phyloP scores from a whole-genome alignment of 2,329 filamentous ascomycete genomes.

The Cytospora mali region DNA sequence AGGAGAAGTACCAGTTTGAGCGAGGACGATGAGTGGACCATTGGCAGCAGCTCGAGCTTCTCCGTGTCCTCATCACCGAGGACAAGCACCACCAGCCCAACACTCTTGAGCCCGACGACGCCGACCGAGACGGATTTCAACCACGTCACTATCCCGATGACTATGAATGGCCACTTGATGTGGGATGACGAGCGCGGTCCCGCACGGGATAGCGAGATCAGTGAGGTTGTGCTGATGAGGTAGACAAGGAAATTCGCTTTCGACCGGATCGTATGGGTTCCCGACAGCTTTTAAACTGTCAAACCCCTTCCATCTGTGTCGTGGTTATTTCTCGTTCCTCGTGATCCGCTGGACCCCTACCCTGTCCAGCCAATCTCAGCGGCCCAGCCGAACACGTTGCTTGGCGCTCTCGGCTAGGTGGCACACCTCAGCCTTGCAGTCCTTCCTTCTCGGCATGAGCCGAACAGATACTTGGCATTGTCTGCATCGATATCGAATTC shows the following conservation, averaged over 20 bases:
- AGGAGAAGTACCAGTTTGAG: slow-evolving; percentile 38
- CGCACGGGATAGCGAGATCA: slow-evolving; percentile 46
- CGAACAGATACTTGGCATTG: background rate
- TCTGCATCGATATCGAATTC: background rate
- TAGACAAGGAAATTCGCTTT: slow-evolving; percentile 31
- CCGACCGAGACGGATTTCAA: slow-evolving; percentile 45
- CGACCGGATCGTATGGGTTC: background rate
- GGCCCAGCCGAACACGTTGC: slow-evolving; percentile 7
- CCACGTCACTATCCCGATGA: slow-evolving; percentile 30
- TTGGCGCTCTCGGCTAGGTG: slow-evolving; percentile 12
- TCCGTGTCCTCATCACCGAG: slow-evolving; percentile 41
- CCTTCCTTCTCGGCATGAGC: slow-evolving; percentile 3
- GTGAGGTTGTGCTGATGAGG: slow-evolving; percentile 48
- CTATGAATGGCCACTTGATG: slow-evolving; percentile 28
- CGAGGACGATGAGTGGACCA: slow-evolving; percentile 86
- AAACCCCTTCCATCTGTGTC: background rate
- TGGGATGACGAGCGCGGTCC: slow-evolving; percentile 43
- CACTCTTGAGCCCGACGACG: slow-evolving; percentile 52
- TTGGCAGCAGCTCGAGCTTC: slow-evolving; percentile 79
- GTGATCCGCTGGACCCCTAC: slow-evolving; percentile 3
- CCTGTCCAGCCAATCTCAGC: slow-evolving; percentile 43
- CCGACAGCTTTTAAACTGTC: background rate
- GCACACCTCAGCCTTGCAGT: slow-evolving; percentile 2
- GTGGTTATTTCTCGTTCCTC: background rate
- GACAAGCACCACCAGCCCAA: slow-evolving; percentile 50